Percentiles rank a stretch among this genome's conserved stretches.
phyloP scores from a whole-genome alignment of 2,329 filamentous ascomycete genomes.

The Trichoderma hamatum region DNA sequence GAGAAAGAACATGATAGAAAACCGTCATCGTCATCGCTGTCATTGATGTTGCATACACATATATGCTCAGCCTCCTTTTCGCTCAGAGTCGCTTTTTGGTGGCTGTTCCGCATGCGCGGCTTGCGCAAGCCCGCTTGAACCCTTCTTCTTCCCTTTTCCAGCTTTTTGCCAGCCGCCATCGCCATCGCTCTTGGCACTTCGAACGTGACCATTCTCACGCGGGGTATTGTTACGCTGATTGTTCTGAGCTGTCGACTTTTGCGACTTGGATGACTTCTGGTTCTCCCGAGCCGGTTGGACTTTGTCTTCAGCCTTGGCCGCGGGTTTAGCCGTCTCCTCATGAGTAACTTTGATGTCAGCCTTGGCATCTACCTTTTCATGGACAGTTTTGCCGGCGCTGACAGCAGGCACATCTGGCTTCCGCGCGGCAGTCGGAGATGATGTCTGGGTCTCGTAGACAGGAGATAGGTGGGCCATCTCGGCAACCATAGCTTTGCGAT shows the following conservation, averaged over 20 bases:
- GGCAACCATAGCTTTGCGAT: conserved; percentile 40
- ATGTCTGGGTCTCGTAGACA: conserved; percentile 72
- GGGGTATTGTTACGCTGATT: conserved; percentile 45
- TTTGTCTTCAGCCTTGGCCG: conserved; percentile 25
- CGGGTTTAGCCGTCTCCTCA: conserved; percentile 31
- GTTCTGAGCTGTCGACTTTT: conserved; percentile 29
- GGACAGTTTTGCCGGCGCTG: conserved; percentile 22
- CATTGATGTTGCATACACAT: neutral
- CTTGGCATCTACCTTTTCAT: conserved; percentile 30
- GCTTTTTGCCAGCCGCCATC: conserved; percentile 63
- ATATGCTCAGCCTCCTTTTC: conserved; percentile 61
- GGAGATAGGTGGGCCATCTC: conserved; percentile 66
- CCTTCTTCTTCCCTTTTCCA: conserved; percentile 49
- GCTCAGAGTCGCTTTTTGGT: conserved; percentile 62
- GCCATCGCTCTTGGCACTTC: conserved; percentile 58
- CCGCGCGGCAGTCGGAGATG: conserved; percentile 65
- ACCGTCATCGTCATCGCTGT: conserved; percentile 7
- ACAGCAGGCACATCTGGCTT: conserved; percentile 50
- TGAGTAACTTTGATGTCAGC: conserved; percentile 30
- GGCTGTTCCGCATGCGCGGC: conserved; percentile 53
- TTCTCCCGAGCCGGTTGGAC: conserved; percentile 28
- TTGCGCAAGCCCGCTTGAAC: conserved; percentile 39
- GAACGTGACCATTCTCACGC: conserved; percentile 57
- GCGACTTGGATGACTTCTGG: conserved; percentile 33
- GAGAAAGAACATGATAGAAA: neutral